Evolutionary conservation across 2,329 filamentous ascomycete species (phyloP).

Genomic region (Myriangium duriaei): DNA sequence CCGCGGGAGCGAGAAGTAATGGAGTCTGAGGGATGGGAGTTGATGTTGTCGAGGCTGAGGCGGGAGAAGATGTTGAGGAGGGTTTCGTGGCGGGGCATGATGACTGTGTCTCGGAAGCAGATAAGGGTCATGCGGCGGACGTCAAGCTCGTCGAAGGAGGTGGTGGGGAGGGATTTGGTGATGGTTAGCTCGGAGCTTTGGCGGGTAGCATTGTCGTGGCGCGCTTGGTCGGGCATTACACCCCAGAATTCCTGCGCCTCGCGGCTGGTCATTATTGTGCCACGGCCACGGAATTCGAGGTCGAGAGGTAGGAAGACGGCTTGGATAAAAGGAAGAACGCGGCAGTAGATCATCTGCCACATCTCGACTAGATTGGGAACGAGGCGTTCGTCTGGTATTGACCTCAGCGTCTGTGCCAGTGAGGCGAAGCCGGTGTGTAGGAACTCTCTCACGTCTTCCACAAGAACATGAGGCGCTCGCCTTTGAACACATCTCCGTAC

Average conservation of each 20-base stretch:
- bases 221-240: slow-evolving; percentile 40
- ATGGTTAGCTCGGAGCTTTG: slow-evolving; percentile 28
- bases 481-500: slow-evolving; percentile 67
- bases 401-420: slow-evolving; percentile 69
- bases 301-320: slow-evolving; percentile 89
- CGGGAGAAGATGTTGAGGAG: slow-evolving; percentile 85
- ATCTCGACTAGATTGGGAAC: slow-evolving; percentile 83
- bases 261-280: slow-evolving; percentile 61
- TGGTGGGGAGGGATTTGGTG: slow-evolving; percentile 25
- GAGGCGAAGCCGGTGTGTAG: slow-evolving; percentile 72
- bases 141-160: slow-evolving; percentile 58
- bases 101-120: slow-evolving; percentile 76
- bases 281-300: slow-evolving; percentile 78
- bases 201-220: slow-evolving; percentile 30
- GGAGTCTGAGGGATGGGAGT: slow-evolving; percentile 28
- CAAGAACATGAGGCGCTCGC: slow-evolving; percentile 54
- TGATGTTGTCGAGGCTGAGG: slow-evolving; percentile 66
- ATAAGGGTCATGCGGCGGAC: slow-evolving; percentile 80
- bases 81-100: slow-evolving; percentile 76
- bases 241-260: slow-evolving; percentile 89
- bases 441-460: slow-evolving; percentile 66
- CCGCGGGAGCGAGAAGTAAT: slow-evolving; percentile 14
- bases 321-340: slow-evolving; percentile 84
- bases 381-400: slow-evolving; percentile 72
- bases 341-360: slow-evolving; percentile 87